phyloP scores from a whole-genome alignment of 139 green algal genomes.

The Tetratostichococcus sp. region DNA sequence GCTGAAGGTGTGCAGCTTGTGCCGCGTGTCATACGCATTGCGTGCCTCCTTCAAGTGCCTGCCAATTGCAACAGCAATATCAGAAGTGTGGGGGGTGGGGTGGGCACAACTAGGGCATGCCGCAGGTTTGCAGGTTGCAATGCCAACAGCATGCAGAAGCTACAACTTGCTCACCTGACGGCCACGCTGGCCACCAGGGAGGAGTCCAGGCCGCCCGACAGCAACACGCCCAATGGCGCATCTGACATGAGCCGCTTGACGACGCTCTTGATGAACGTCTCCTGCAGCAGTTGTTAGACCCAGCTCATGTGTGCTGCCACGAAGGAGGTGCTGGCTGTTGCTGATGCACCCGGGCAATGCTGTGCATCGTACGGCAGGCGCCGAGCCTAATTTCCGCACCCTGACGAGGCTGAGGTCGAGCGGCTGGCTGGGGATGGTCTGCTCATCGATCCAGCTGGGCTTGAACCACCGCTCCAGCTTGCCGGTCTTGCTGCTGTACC shows the following conservation, averaged over 20 bases:
- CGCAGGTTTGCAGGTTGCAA: too few relatives aligned
- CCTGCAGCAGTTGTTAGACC: slow-evolving; percentile 7
- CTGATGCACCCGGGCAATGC: too few relatives aligned
- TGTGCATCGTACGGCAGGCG: too few relatives aligned
- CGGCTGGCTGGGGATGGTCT: slow-evolving; percentile 29
- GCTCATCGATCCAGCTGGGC: slow-evolving; percentile 61
- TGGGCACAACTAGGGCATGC: too few relatives aligned
- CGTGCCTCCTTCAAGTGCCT: slow-evolving; percentile 53
- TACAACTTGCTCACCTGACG: too few relatives aligned
- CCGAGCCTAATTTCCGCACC: neutral
- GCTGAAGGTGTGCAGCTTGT: slow-evolving; percentile 85
- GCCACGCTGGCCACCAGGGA: slow-evolving; percentile 85
- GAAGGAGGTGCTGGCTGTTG: too few relatives aligned
- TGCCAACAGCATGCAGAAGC: too few relatives aligned
- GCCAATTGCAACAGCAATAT: too few relatives aligned
- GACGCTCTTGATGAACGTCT: slow-evolving; percentile 75
- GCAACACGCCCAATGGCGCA: slow-evolving; percentile 88
- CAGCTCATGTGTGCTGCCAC: too few relatives aligned
- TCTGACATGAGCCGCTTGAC: slow-evolving; percentile 96
- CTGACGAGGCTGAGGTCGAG: slow-evolving; percentile 32
- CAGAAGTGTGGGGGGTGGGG: too few relatives aligned
- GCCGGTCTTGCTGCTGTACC: slow-evolving; percentile 73
- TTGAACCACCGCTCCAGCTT: slow-evolving; percentile 82
- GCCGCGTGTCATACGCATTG: slow-evolving; percentile 46
- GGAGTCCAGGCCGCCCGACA: slow-evolving; percentile 94